These are phyloP conservation scores for Colletotrichum cordylinicola DNA, from an alignment of 2,329 filamentous ascomycete species.

Conservation along the genomic window DNA sequence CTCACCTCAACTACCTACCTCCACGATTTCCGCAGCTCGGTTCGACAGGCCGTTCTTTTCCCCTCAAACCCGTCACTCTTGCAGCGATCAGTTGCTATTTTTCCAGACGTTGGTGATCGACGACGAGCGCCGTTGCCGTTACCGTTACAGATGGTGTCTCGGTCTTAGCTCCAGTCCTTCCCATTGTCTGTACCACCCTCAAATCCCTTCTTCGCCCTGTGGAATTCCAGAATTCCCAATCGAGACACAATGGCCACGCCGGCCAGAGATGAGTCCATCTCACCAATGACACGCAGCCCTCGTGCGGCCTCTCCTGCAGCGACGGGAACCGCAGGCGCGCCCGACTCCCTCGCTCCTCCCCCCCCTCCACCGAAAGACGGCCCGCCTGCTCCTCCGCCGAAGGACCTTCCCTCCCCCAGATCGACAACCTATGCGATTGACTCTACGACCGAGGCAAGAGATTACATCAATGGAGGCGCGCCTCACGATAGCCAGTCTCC, in stretches of 20 bases:
- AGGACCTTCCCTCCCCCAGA: conserved; percentile 7
- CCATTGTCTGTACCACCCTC: background rate
- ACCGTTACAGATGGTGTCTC: background rate
- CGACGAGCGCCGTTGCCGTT: background rate
- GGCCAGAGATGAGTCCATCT: conserved; percentile 28
- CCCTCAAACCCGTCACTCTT: background rate
- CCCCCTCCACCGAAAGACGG: conserved; percentile 16
- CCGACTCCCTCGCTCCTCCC: conserved; percentile 6
- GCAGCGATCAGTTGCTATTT: background rate
- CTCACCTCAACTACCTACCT: background rate
- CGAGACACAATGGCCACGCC: conserved; percentile 18
- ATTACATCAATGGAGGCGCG: conserved; percentile 42
- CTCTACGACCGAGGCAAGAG: conserved; percentile 31
- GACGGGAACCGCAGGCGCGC: background rate
- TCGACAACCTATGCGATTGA: conserved; percentile 22
- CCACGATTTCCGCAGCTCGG: background rate
- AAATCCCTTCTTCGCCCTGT: background rate
- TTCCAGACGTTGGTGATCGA: background rate
- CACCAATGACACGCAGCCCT: conserved; percentile 25
- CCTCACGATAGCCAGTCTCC: conserved; percentile 37
- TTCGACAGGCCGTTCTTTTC: background rate
- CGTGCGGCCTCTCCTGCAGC: conserved; percentile 6
- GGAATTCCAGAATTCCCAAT: background rate
- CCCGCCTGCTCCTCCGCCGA: conserved; percentile 15
- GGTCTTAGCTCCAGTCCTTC: background rate